A percentile compares a stretch with the other conserved stretches of the same genome.
These are phyloP conservation scores for Lenzites betulinus DNA, from an alignment of 768 basidiomycete genomes.

Conservation along the genomic window DNA sequence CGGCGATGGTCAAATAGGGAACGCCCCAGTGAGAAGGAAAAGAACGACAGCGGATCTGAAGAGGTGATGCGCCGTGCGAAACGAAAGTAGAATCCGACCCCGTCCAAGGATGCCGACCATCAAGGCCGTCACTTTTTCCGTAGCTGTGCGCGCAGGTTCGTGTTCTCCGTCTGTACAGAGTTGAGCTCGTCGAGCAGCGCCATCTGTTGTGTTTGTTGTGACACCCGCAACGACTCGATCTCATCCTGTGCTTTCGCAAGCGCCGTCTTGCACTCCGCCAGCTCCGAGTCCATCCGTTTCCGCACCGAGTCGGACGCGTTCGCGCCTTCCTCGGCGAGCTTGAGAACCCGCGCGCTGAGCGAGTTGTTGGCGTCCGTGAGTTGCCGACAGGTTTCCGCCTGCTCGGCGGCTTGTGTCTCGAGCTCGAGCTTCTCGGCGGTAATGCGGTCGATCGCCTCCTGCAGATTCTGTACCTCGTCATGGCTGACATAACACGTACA, in stretches of 20 bases:
- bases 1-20: no score
- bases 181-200: slow-evolving; percentile 89
- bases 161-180: slow-evolving; percentile 78
- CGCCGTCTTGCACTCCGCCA: slow-evolving; percentile 60
- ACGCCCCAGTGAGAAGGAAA: neutral
- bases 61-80: neutral
- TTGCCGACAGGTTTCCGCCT: slow-evolving; percentile 71
- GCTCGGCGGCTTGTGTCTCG: slow-evolving; percentile 68
- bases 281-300: slow-evolving; percentile 64
- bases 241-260: slow-evolving; percentile 70
- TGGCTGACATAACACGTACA: slow-evolving; percentile 45
- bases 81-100: no score
- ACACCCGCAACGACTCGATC: slow-evolving; percentile 62
- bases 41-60: neutral
- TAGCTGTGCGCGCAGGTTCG: slow-evolving; percentile 67
- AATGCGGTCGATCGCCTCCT: slow-evolving; percentile 60
- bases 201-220: slow-evolving; percentile 81
- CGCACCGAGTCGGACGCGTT: slow-evolving; percentile 49
- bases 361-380: slow-evolving; percentile 79
- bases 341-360: slow-evolving; percentile 70
- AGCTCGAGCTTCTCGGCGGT: slow-evolving; percentile 64
- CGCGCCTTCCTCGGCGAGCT: slow-evolving; percentile 70
- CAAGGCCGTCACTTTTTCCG: slow-evolving; percentile 37
- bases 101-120: neutral
- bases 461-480: slow-evolving; percentile 64